phyloP scores from a whole-genome alignment of 164 flowering plant genomes.

The Magnolia sinica region DNA sequence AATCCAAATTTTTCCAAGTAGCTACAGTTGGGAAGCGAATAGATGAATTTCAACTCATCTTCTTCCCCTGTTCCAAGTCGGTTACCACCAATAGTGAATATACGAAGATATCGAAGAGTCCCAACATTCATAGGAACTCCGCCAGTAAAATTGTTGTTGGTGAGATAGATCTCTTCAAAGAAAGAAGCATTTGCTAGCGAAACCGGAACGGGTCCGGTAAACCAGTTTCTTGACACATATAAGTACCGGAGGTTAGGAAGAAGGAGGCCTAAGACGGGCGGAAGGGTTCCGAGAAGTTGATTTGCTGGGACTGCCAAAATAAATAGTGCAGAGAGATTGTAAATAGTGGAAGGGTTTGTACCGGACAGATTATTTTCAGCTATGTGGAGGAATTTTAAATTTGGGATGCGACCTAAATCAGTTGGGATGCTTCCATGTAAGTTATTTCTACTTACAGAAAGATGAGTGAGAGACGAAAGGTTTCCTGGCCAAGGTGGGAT shows the following conservation, averaged over 20 bases:
- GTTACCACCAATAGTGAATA: not conserved
- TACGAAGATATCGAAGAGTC: not conserved
- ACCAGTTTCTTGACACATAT: not conserved
- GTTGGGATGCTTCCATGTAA: conserved; percentile 1
- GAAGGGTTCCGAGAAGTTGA: conserved; percentile 6
- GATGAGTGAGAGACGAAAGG: not conserved
- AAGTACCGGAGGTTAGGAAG: not conserved
- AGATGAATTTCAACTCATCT: conserved; percentile 22
- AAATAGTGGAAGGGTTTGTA: conserved; percentile 4
- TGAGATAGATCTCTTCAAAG: not conserved
- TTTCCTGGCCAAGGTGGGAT: conserved; percentile 13
- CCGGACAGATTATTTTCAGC: conserved; percentile 2
- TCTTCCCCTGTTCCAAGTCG: conserved; percentile 6
- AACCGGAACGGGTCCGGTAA: conserved; percentile 6
- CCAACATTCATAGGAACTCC: conserved; percentile 5
- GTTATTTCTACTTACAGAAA: not conserved
- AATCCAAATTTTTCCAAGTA: conserved; percentile 6
- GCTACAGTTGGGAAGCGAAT: conserved; percentile 16
- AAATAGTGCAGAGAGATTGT: conserved; percentile 3
- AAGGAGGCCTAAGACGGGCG: not conserved
- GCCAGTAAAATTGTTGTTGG: not conserved
- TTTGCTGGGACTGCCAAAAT: not conserved
- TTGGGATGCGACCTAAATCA: not conserved
- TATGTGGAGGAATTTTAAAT: not conserved
- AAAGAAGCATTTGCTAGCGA: conserved; percentile 6